Conservation (phyloP, 331 rosid genomes). For the Pyracantha coccinea region DNA sequence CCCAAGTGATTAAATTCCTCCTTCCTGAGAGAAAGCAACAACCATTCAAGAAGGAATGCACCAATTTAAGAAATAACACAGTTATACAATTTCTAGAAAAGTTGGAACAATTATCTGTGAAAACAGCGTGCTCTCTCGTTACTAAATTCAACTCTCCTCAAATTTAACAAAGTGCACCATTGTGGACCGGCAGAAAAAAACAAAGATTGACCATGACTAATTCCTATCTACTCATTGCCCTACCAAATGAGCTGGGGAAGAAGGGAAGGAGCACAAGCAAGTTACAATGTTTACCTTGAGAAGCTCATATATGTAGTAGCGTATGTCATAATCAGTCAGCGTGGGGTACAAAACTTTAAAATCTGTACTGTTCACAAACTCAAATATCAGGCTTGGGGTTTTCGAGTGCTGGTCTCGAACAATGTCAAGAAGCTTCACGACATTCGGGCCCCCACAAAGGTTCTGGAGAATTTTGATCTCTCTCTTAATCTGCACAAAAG, state of each 20-base stretch:
- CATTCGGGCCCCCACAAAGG: slow-evolving; percentile 85
- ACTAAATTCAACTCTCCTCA: background rate
- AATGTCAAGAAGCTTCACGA: slow-evolving; percentile 85
- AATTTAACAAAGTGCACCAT: background rate
- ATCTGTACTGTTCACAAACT: slow-evolving; percentile 92
- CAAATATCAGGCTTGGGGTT: slow-evolving; percentile 90
- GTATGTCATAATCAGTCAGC: slow-evolving; percentile 92
- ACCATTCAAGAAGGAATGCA: background rate
- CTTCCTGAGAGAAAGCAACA: background rate
- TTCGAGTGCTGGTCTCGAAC: slow-evolving; percentile 92
- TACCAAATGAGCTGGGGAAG: slow-evolving; percentile 8
- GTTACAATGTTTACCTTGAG: slow-evolving; percentile 53
- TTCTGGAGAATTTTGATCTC: slow-evolving; percentile 94
- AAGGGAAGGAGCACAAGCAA: background rate
- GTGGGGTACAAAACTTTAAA: slow-evolving; percentile 89
- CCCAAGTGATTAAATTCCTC: background rate
- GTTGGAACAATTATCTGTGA: background rate
- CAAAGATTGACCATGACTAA: background rate
- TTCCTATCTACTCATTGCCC: background rate
- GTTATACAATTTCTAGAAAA: background rate
- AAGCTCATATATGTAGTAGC: slow-evolving; percentile 91
- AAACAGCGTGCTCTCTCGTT: background rate
- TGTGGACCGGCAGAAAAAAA: background rate
- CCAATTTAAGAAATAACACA: background rate
- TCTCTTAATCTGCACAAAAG: slow-evolving; percentile 67